Percentiles rank a stretch among this genome's conserved stretches.
phyloP scores from a whole-genome alignment of 768 basidiomycete species.

The Podaxis mareebaensis region DNA sequence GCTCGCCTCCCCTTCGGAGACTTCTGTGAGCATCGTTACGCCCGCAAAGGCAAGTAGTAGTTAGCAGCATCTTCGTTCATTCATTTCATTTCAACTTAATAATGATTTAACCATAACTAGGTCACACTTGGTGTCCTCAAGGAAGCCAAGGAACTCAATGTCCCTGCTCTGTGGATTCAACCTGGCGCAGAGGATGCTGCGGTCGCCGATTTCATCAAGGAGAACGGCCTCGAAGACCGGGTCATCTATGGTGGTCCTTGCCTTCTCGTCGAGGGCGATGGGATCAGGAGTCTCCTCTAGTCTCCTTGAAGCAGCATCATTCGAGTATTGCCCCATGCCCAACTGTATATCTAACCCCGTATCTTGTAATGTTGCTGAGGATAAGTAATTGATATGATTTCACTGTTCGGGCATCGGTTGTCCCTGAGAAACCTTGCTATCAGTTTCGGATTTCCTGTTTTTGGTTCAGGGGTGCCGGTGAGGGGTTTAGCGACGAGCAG shows the following conservation, averaged over 20 bases:
- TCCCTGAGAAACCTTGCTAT: background rate
- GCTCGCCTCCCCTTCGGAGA: conserved; percentile 60
- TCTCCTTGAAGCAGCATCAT: background rate
- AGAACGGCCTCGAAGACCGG: conserved; percentile 60
- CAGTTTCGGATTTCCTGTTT: background rate
- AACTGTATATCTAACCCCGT: background rate
- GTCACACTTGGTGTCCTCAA: conserved; percentile 69
- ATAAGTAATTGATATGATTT: background rate
- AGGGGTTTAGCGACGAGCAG: background rate
- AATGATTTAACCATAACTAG: conserved; percentile 33
- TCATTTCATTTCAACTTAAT: background rate
- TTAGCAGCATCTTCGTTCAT: background rate
- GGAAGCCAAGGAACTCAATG: conserved; percentile 63
- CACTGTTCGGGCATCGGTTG: background rate
- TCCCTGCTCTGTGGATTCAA: conserved; percentile 87
- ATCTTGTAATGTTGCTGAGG: background rate
- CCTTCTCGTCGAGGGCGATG: conserved; percentile 76
- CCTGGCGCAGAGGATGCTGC: conserved; percentile 78
- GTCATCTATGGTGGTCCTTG: conserved; percentile 87
- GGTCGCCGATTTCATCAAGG: conserved; percentile 65
- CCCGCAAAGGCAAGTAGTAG: conserved; percentile 57
- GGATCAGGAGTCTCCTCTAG: conserved; percentile 29
- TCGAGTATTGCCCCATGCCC: background rate
- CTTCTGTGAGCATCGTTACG: conserved; percentile 79
- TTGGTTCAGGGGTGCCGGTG: no score